Conservation (phyloP, 2,329 filamentous ascomycete genomes). For the Fusarium austroafricanum region DNA sequence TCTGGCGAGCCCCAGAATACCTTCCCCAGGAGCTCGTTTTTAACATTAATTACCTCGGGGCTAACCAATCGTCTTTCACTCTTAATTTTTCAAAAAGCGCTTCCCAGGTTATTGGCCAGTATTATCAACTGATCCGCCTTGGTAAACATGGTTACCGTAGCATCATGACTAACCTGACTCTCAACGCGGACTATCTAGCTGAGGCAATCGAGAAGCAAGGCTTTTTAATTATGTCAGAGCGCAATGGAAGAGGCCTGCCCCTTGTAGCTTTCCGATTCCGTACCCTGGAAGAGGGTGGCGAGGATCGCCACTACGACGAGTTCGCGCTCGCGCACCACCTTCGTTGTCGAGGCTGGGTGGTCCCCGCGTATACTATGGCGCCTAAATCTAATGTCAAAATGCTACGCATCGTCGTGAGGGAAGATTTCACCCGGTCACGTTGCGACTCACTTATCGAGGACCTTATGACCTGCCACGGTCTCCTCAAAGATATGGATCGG, state of each 20-base stretch:
- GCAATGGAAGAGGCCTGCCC: constrained; percentile 80
- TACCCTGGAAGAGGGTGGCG: constrained; percentile 59
- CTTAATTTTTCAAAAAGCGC: constrained; percentile 98
- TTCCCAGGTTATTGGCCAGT: constrained; percentile 94
- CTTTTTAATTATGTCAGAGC: constrained; percentile 90
- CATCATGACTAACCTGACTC: constrained; percentile 94
- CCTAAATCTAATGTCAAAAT: constrained; percentile 90
- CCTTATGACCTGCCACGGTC: constrained; percentile 78
- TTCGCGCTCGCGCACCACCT: constrained; percentile 86
- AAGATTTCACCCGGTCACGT: constrained; percentile 86
- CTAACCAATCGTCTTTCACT: constrained; percentile 94
- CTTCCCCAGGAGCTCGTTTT: constrained; percentile 93
- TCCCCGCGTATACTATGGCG: constrained; percentile 97
- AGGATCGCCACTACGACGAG: constrained; percentile 74
- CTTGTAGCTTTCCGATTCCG: constrained; percentile 88
- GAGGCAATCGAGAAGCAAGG: constrained; percentile 77
- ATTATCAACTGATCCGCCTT: constrained; percentile 95
- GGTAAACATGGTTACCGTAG: constrained; percentile 91
- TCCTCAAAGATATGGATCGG: constrained; percentile 79
- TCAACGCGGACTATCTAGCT: constrained; percentile 87
- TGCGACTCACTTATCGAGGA: constrained; percentile 83
- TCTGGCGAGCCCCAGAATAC: constrained; percentile 86
- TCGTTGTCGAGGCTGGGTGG: constrained; percentile 88
- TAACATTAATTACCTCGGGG: constrained; percentile 98
- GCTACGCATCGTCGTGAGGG: constrained; percentile 90